Evolutionary conservation across 1,284 basidiomycete genomes (phyloP).

Genomic region (Xerocomus amazonicus): DNA sequence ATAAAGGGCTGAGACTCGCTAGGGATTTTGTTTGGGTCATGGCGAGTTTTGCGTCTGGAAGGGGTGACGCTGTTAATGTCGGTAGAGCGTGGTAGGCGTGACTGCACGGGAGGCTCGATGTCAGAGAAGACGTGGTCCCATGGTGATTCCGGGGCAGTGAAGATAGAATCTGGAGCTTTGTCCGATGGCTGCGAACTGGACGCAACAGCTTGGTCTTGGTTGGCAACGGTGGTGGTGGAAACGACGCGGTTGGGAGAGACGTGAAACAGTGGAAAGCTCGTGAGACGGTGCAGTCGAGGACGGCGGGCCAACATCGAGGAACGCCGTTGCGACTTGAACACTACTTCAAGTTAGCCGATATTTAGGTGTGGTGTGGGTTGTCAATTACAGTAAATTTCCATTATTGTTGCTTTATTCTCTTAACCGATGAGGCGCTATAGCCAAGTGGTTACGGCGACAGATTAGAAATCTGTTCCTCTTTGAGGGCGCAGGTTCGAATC

Average conservation of each 20-base stretch:
- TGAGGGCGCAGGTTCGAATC: constrained; percentile 71
- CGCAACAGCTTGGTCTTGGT: background rate
- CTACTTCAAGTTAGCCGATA: too few relatives aligned
- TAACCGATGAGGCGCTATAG: constrained; percentile 39
- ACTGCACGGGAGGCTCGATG: constrained; percentile 31
- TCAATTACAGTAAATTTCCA: background rate
- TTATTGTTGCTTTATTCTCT: background rate
- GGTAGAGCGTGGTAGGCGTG: constrained; percentile 1
- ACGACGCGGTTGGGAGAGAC: background rate
- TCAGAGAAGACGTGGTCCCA: constrained; percentile 58
- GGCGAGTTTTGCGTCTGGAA: background rate
- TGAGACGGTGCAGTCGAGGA: constrained; percentile 4
- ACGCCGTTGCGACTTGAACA: too few relatives aligned
- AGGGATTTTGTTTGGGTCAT: background rate
- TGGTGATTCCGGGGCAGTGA: constrained; percentile 38
- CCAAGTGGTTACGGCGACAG: constrained; percentile 60
- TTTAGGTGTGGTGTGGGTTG: too few relatives aligned
- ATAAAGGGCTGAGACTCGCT: background rate
- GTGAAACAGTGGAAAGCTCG: constrained; percentile 3
- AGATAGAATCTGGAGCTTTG: constrained; percentile 33
- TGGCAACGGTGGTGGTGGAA: background rate
- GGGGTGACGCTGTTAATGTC: background rate
- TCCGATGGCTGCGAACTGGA: constrained; percentile 2
- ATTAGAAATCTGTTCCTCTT: constrained; percentile 56
- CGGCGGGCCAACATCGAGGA: constrained; percentile 20